Evolutionary conservation across 495 filamentous ascomycete genomes (phyloP).

Genomic region (Neurospora cerealis): DNA sequence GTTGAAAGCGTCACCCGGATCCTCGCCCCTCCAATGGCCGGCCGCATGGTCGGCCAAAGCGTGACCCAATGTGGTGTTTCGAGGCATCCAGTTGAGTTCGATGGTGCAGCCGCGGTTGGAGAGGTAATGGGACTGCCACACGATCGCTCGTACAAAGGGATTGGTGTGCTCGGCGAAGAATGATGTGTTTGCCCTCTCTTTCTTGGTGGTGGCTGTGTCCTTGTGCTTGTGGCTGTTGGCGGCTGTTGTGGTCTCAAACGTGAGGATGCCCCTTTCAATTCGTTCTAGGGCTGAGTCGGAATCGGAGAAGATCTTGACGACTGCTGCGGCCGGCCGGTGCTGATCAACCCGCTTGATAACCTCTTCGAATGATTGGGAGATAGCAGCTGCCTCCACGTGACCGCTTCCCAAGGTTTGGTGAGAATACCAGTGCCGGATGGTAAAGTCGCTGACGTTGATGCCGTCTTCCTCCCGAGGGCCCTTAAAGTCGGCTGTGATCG

Average conservation of each 20-base stretch:
- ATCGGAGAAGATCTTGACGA: neutral
- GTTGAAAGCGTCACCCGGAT: neutral
- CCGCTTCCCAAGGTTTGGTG: neutral
- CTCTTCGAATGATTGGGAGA: neutral
- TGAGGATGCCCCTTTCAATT: neutral
- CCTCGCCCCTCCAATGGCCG: neutral
- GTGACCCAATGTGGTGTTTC: neutral
- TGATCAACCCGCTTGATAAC: neutral
- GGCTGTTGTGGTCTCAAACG: fast-evolving
- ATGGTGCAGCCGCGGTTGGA: neutral
- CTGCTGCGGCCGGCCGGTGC: neutral
- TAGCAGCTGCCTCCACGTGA: neutral
- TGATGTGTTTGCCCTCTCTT: neutral
- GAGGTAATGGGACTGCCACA: neutral
- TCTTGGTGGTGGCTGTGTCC: neutral
- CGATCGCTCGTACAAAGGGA: fast-evolving
- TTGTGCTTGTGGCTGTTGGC: neutral
- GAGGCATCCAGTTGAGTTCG: neutral
- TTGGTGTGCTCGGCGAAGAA: neutral
- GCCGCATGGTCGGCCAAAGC: neutral
- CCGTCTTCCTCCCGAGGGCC: neutral
- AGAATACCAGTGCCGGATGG: neutral
- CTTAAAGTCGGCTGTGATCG: fast-evolving
- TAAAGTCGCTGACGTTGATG: neutral
- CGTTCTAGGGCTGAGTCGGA: neutral